Conservation (phyloP, 495 filamentous ascomycete species). For the Penicillium diatomitis region DNA sequence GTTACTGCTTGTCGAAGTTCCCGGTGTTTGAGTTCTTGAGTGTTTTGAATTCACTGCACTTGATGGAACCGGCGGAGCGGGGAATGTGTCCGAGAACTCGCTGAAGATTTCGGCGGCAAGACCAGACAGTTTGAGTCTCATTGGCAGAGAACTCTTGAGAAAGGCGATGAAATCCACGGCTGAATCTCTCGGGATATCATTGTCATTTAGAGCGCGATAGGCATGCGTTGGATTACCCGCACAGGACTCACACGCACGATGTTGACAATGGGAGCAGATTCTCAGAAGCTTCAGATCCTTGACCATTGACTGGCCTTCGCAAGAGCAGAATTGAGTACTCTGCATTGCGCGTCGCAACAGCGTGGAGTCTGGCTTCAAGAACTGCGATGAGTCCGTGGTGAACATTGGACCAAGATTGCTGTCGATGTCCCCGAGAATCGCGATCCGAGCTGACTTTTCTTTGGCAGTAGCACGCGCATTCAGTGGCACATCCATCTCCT, state of each 20-base stretch:
- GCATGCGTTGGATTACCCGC: constrained; percentile 47
- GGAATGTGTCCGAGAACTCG: constrained; percentile 1
- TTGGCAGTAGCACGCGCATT: neutral
- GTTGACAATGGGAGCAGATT: constrained; percentile 43
- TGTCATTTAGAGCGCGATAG: constrained; percentile 21
- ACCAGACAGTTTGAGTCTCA: constrained; percentile 29
- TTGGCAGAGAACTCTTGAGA: constrained; percentile 39
- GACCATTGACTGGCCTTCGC: constrained; percentile 43
- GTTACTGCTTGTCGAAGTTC: no score
- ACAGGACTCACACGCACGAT: constrained; percentile 49
- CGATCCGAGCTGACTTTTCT: neutral
- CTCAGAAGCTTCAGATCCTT: constrained; percentile 22
- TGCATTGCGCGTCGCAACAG: constrained; percentile 18
- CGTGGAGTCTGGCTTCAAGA: neutral
- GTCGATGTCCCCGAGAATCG: constrained; percentile 1
- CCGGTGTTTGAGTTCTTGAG: no score
- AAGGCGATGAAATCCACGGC: constrained; percentile 42
- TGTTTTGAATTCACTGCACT: no score
- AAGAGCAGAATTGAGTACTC: constrained; percentile 44
- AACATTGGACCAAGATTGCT: constrained; percentile 1
- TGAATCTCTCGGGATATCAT: constrained; percentile 18
- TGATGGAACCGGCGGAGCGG: no score
- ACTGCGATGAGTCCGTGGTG: constrained; percentile 1
- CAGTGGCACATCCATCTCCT: neutral
- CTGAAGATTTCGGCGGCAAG: constrained; percentile 23